Evolutionary conservation across 257 asterid species (phyloP).

Genomic region (Echium plantagineum): DNA sequence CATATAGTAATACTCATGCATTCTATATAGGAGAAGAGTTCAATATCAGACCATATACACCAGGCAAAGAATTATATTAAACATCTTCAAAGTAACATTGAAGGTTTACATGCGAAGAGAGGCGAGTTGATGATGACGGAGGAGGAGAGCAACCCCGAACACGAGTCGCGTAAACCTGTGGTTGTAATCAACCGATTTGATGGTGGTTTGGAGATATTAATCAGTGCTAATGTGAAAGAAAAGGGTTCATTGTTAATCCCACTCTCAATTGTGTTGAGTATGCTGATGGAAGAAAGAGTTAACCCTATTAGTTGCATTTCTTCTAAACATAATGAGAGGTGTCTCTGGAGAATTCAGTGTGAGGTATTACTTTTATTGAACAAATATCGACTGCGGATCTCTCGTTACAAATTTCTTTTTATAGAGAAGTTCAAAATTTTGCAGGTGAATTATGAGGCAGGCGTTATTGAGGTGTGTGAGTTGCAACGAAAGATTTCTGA

Average conservation of each 20-base stretch:
- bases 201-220: constrained; percentile 35
- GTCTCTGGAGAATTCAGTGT: constrained; percentile 30
- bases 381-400: too few species aligned
- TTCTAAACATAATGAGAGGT: constrained; percentile 18
- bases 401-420: background rate
- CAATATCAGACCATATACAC: constrained; percentile 34
- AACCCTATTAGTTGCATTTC: constrained; percentile 37
- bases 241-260: constrained; percentile 3
- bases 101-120: constrained; percentile 21
- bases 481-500: background rate
- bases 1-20: background rate
- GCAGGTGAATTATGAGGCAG: background rate
- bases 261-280: constrained; percentile 27
- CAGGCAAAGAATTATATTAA: constrained; percentile 31
- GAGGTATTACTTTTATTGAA: constrained; percentile 26
- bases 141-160: background rate
- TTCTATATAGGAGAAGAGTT: constrained; percentile 36
- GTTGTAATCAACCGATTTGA: constrained; percentile 14
- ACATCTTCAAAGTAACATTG: constrained; percentile 19
- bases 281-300: constrained; percentile 21
- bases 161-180: background rate
- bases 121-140: constrained; percentile 9
- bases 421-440: background rate
- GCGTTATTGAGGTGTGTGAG: background rate
- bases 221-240: constrained; percentile 11